Evolutionary conservation across 352 stramenopile species (phyloP), one percentile per base, ranked within the genome.

Genomic region (Saprolegnia diclina): DNA sequence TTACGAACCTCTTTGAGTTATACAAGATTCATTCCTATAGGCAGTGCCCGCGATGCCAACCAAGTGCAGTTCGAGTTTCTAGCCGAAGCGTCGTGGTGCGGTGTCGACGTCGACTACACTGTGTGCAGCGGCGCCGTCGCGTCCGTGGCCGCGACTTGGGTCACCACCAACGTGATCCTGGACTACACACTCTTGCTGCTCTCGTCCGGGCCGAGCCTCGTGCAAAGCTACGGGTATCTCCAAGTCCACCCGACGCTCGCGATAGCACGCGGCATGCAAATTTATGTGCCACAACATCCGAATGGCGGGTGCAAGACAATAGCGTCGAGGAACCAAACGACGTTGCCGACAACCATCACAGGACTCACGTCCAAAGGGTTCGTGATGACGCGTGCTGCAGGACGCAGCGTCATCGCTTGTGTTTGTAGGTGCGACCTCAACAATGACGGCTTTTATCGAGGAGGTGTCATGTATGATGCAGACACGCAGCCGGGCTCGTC

Each of bases 241-340:
- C 67, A 57, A 4, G 52, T 87, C n/a, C 76, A 80, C 32, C 54
- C 64, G 7, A 67, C 63, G 24, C 35, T 59, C 16, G 78, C 78
- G n/a, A 78, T 79, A 5, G 53, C 72, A 5, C 74, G 87, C 54
- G 73, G 75, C 5, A 79, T 88, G 71, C 10, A 62, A 4, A 79
- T 90, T 50, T 89, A 87, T 44, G 83, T 88, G 38, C 81, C 79
- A 1, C 83, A 91, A 64, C 82, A 91, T 55, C 81, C 82, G 7
- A 77, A 75, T 22, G 83, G 83, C 29, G 75, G 85, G 38, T 74
- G 76, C 0, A 90, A 90, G 67, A 73, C 77, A 52, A 90, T 88
- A 38, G 74, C 82, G 1, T 71, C 75, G 9, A 73, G 40, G 2
- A 83, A 86, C 57, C 52, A 54, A 77, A 86, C 65, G 72, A 67